Conservation (phyloP, 768 basidiomycete species). For the Trametes maxima region DNA sequence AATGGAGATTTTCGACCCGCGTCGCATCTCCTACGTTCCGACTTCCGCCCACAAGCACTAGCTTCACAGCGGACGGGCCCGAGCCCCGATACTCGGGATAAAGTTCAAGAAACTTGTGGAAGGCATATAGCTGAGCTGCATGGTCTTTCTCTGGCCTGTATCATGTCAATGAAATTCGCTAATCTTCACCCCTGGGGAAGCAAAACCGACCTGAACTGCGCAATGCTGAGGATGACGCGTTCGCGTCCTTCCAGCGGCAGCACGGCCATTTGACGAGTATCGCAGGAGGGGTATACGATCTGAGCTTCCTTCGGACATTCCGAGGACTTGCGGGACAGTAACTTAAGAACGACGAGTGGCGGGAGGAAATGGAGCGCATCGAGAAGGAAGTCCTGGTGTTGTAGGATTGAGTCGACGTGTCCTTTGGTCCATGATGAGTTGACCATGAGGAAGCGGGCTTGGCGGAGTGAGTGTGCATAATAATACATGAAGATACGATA, state of each 20-base stretch:
- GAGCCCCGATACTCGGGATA: slow-evolving; percentile 58
- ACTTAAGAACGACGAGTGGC: slow-evolving; percentile 43
- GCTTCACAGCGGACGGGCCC: slow-evolving; percentile 42
- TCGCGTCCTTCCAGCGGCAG: slow-evolving; percentile 58
- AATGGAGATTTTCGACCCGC: slow-evolving; percentile 63
- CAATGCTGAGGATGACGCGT: slow-evolving; percentile 78
- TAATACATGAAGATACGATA: slow-evolving; percentile 86
- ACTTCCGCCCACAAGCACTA: slow-evolving; percentile 84
- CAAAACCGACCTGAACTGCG: slow-evolving; percentile 83
- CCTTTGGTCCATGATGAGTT: slow-evolving; percentile 95
- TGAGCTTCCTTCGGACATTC: slow-evolving; percentile 32
- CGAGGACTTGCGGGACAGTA: slow-evolving; percentile 8
- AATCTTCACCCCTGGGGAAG: background rate
- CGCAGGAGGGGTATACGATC: slow-evolving; percentile 92
- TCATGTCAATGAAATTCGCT: background rate
- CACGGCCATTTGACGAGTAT: slow-evolving; percentile 68
- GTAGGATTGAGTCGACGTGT: slow-evolving; percentile 78
- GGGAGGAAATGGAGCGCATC: slow-evolving; percentile 46
- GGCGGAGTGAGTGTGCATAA: slow-evolving; percentile 74
- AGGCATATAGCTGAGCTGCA: slow-evolving; percentile 70
- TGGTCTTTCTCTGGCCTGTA: slow-evolving; percentile 89
- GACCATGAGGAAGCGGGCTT: slow-evolving; percentile 82
- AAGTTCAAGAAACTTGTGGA: slow-evolving; percentile 55
- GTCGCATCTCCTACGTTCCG: slow-evolving; percentile 75
- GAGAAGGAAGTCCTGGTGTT: slow-evolving; percentile 52